phyloP scores from a whole-genome alignment of 2,329 filamentous ascomycete species.

The Dactylonectria estremocensis region DNA sequence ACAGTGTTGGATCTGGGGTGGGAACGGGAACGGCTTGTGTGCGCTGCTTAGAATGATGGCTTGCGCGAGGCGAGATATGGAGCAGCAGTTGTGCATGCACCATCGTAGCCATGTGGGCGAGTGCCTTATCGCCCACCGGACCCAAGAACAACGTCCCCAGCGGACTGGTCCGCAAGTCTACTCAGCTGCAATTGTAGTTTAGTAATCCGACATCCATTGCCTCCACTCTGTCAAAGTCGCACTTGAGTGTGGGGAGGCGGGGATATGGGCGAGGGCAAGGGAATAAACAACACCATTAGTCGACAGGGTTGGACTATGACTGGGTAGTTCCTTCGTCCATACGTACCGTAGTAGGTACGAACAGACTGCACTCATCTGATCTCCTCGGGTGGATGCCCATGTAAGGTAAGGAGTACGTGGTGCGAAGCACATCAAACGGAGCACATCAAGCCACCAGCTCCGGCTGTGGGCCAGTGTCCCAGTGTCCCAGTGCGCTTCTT shows the following conservation, averaged over 20 bases:
- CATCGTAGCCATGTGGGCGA: not conserved
- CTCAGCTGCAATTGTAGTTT: slow-evolving; percentile 1
- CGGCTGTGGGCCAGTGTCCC: slow-evolving; percentile 12
- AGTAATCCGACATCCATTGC: slow-evolving; percentile 1
- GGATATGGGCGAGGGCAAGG: not conserved
- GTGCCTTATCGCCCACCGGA: not conserved
- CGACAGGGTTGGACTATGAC: slow-evolving; percentile 8
- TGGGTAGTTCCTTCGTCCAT: slow-evolving; percentile 20
- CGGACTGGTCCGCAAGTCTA: not conserved
- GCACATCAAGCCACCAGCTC: slow-evolving; percentile 35
- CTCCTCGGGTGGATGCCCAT: slow-evolving; percentile 13
- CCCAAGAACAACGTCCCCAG: not conserved
- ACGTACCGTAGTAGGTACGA: not conserved
- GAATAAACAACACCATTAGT: not conserved
- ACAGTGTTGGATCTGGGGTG: slow-evolving; percentile 19
- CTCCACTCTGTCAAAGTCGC: not conserved
- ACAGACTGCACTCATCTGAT: slow-evolving; percentile 25
- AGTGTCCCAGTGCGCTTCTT: slow-evolving; percentile 3
- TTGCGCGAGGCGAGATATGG: not conserved
- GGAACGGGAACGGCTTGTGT: slow-evolving; percentile 14
- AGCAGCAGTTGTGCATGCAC: not conserved
- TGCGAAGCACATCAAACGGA: too few relatives aligned
- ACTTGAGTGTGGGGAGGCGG: slow-evolving; percentile 21
- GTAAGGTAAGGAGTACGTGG: not conserved
- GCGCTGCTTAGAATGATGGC: not conserved